These are phyloP conservation scores for Alternaria sp. DNA, from an alignment of 2,329 filamentous ascomycete species.

Conservation along the genomic window DNA sequence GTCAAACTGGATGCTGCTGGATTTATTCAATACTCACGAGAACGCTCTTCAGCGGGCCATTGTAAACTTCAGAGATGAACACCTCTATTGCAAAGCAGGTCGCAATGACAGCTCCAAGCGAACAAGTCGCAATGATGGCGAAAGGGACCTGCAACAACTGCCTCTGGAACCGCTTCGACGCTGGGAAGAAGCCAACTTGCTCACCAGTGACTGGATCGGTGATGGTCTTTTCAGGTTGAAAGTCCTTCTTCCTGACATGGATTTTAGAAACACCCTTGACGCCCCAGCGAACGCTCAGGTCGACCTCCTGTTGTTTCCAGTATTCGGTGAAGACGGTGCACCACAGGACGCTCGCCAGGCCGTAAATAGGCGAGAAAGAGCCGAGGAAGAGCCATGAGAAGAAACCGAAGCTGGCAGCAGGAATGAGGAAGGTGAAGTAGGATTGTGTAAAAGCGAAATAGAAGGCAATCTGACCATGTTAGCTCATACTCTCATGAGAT, in stretches of 20 bases:
- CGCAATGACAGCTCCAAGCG: constrained; percentile 83
- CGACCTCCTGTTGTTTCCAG: constrained; percentile 92
- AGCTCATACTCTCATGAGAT: constrained; percentile 15
- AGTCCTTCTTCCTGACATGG: constrained; percentile 78
- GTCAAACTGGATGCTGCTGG: not conserved
- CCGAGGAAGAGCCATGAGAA: constrained; percentile 83
- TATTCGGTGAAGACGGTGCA: constrained; percentile 88
- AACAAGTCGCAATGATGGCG: constrained; percentile 73
- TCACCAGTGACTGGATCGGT: constrained; percentile 86
- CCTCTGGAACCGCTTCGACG: constrained; percentile 74
- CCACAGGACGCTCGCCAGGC: constrained; percentile 82
- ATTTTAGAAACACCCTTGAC: constrained; percentile 85
- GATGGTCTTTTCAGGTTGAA: constrained; percentile 77
- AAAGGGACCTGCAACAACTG: constrained; percentile 88
- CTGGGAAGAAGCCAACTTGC: constrained; percentile 76
- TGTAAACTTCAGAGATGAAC: constrained; percentile 93
- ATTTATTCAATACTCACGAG: constrained; percentile 66
- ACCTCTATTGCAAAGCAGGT: constrained; percentile 92
- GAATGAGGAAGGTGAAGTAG: constrained; percentile 86
- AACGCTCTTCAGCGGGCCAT: constrained; percentile 84
- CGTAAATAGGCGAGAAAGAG: constrained; percentile 83
- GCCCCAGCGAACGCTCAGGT: constrained; percentile 87
- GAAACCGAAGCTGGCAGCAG: constrained; percentile 80
- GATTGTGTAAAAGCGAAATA: constrained; percentile 95
- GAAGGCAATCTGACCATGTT: constrained; percentile 72